Percentiles rank a stretch among this genome's conserved stretches.
Evolutionary conservation across 352 stramenopile genomes (phyloP).

Genomic region (Pythium grandisporangium): DNA sequence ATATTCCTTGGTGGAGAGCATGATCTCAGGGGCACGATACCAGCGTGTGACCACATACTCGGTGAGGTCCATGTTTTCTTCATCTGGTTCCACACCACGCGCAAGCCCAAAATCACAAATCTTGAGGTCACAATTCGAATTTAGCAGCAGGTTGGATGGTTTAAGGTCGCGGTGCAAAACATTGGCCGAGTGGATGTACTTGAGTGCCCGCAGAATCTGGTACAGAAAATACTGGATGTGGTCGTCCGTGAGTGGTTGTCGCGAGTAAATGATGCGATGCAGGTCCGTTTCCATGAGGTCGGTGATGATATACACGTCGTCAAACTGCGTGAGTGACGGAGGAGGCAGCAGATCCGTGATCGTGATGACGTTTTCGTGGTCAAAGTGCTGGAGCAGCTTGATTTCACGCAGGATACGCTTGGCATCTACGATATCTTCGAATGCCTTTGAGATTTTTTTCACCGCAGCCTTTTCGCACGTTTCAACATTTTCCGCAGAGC

Average conservation of each 20-base stretch:
- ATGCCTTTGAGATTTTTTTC: conserved; percentile 87
- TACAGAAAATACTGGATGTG: conserved; percentile 93
- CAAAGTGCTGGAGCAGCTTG: conserved; percentile 90
- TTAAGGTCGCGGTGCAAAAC: conserved; percentile 97
- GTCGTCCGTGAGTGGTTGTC: conserved; percentile 86
- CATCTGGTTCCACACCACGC: conserved; percentile 66
- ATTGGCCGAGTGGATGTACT: conserved; percentile 92
- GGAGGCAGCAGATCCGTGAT: conserved; percentile 94
- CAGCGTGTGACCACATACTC: conserved; percentile 93
- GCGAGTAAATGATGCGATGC: conserved; percentile 97
- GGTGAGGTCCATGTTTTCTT: conserved; percentile 87
- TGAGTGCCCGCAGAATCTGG: conserved; percentile 93
- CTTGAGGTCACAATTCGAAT: conserved; percentile 90
- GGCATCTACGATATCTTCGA: conserved; percentile 98
- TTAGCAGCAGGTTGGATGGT: conserved; percentile 96
- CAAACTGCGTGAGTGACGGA: conserved; percentile 88
- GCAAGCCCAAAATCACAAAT: conserved; percentile 91
- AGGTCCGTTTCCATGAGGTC: conserved; percentile 98
- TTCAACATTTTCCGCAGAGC: conserved; percentile 73
- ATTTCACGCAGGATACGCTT: conserved; percentile 99
- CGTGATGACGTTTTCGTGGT: conserved; percentile 94
- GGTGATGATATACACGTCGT: conserved; percentile 97
- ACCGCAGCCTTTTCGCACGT: conserved; percentile 82
- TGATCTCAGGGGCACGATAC: conserved; percentile 93
- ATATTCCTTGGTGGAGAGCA: conserved; percentile 96